phyloP scores from a whole-genome alignment of 2,329 filamentous ascomycete species.

The Calonectria pseudoturangicola region DNA sequence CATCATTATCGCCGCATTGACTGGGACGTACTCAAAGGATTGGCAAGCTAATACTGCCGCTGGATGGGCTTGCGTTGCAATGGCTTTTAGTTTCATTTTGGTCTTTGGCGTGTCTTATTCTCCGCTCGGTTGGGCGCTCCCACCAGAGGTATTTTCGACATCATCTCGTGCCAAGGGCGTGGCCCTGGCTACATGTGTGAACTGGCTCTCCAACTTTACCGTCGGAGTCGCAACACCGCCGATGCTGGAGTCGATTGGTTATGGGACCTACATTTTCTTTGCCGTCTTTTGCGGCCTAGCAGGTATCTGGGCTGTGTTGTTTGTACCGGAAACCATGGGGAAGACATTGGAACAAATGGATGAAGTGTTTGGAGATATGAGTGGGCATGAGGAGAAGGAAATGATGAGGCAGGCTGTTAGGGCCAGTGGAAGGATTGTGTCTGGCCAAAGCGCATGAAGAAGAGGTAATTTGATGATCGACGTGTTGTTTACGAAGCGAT shows the following conservation, averaged over 20 bases:
- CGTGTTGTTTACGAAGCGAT: background rate
- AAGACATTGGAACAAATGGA: constrained; percentile 20
- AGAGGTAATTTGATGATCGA: background rate
- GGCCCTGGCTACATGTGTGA: constrained; percentile 59
- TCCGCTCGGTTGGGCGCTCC: constrained; percentile 65
- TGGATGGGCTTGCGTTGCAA: constrained; percentile 73
- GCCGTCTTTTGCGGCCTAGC: constrained; percentile 13
- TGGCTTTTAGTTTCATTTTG: constrained; percentile 43
- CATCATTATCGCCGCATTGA: constrained; percentile 71
- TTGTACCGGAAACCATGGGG: constrained; percentile 10
- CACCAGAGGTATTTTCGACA: constrained; percentile 63
- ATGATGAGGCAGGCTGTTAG: constrained; percentile 9
- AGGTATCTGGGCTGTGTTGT: constrained; percentile 8
- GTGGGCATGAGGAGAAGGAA: constrained; percentile 2
- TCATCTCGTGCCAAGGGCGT: constrained; percentile 63
- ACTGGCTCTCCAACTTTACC: constrained; percentile 61
- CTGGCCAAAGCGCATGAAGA: background rate
- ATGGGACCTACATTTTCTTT: constrained; percentile 17
- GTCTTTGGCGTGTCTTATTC: constrained; percentile 59
- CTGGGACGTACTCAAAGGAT: constrained; percentile 67
- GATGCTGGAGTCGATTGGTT: constrained; percentile 18
- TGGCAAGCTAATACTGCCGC: constrained; percentile 68
- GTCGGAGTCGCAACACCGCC: constrained; percentile 30
- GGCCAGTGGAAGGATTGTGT: background rate
- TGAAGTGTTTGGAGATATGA: constrained; percentile 18